Conservation (phyloP, 2,329 filamentous ascomycete species). For the Cadophora luteo-olivacea region DNA sequence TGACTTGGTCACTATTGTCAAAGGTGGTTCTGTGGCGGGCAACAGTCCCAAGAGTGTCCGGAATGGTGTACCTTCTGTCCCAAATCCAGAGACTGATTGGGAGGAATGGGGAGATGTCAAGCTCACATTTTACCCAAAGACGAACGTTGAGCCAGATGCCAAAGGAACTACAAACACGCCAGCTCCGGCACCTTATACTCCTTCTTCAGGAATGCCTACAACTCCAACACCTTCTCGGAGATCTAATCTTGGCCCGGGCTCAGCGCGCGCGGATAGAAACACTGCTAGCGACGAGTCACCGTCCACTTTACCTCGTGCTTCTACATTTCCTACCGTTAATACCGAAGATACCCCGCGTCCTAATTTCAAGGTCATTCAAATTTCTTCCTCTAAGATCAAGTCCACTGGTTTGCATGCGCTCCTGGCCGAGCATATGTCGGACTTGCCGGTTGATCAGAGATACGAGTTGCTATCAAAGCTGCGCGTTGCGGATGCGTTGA, state of each 20-base stretch:
- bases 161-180: constrained; percentile 33
- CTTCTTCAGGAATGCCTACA: constrained; percentile 38
- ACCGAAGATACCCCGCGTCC: constrained; percentile 38
- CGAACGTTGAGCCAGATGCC: constrained; percentile 42
- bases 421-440: constrained; percentile 60
- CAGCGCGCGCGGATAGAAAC: constrained; percentile 41
- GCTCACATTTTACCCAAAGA: constrained; percentile 74
- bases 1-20: constrained; percentile 79
- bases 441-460: constrained; percentile 73
- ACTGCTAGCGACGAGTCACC: constrained; percentile 47
- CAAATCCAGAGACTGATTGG: constrained; percentile 58
- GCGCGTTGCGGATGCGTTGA: constrained; percentile 81
- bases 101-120: constrained; percentile 82
- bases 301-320: constrained; percentile 38
- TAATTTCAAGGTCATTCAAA: constrained; percentile 50
- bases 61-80: constrained; percentile 38
- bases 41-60: constrained; percentile 42
- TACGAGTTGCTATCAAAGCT: constrained; percentile 89
- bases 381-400: constrained; percentile 58
- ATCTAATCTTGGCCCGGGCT: constrained; percentile 44
- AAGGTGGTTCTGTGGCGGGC: constrained; percentile 53
- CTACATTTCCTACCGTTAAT: constrained; percentile 27
- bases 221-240: constrained; percentile 46
- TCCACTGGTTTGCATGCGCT: constrained; percentile 63
- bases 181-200: constrained; percentile 44